Conservation (phyloP, 1,139 yeast genomes). For the Candida tropicalis region DNA sequence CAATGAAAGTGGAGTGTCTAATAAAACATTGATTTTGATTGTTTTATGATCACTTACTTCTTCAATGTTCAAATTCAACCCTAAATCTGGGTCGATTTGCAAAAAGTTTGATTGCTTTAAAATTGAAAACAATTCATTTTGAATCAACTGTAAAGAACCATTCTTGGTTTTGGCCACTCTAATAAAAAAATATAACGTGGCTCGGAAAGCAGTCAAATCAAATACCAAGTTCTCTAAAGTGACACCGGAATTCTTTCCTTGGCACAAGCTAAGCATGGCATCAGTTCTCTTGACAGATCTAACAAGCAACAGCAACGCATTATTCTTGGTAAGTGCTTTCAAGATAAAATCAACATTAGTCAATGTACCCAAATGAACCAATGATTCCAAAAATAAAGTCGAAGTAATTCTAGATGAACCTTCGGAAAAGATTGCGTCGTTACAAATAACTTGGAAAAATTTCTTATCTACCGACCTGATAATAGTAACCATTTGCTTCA, state of each 20-base stretch:
- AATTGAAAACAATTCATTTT: slow-evolving; percentile 69
- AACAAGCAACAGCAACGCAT: slow-evolving; percentile 64
- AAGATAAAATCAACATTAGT: slow-evolving; percentile 58
- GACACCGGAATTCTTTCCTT: slow-evolving; percentile 32
- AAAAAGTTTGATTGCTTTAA: slow-evolving; percentile 62
- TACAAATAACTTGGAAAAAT: slow-evolving; percentile 65
- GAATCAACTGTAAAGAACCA: slow-evolving; percentile 79
- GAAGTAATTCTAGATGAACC: slow-evolving; percentile 81
- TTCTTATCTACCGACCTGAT: slow-evolving; percentile 63
- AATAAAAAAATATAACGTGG: slow-evolving; percentile 67
- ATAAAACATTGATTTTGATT: slow-evolving; percentile 45
- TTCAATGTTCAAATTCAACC: slow-evolving; percentile 48
- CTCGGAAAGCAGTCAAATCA: slow-evolving; percentile 76
- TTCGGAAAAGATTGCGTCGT: slow-evolving; percentile 80
- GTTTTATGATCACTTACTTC: slow-evolving; percentile 25
- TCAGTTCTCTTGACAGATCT: slow-evolving; percentile 72
- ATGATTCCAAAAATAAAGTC: slow-evolving; percentile 67
- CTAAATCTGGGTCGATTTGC: slow-evolving; percentile 78
- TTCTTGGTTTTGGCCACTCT: slow-evolving; percentile 73
- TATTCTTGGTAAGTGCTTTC: slow-evolving; percentile 63
- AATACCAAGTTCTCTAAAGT: slow-evolving; percentile 58
- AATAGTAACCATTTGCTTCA: slow-evolving; percentile 51
- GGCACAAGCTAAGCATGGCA: slow-evolving; percentile 52
- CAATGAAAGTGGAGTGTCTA: slow-evolving; percentile 54
- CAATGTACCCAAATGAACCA: slow-evolving; percentile 60